Percentiles rank a stretch among this genome's conserved stretches.
Evolutionary conservation across 2,329 filamentous ascomycete species (phyloP).

Genomic region (Trichothecium roseum): DNA sequence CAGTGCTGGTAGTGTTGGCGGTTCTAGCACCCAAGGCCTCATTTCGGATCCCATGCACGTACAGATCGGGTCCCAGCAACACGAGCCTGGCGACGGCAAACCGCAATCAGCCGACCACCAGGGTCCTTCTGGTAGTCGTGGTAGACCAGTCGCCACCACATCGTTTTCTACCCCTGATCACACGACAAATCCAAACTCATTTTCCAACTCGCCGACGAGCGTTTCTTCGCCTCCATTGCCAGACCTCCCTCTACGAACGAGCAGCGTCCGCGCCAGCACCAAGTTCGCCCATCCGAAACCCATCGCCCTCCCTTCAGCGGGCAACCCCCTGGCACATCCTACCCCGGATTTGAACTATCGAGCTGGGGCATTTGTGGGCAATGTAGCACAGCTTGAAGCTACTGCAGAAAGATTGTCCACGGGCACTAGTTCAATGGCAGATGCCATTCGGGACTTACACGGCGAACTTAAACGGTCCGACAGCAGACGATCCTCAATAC

Average conservation of each 20-base stretch:
- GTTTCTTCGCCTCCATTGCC: neutral
- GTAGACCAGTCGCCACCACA: too few relatives aligned
- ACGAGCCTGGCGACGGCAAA: too few relatives aligned
- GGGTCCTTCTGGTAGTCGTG: too few relatives aligned
- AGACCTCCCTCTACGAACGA: slow-evolving; percentile 18
- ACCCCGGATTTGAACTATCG: slow-evolving; percentile 43
- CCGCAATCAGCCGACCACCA: too few relatives aligned
- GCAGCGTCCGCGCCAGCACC: slow-evolving; percentile 34
- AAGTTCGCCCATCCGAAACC: slow-evolving; percentile 29
- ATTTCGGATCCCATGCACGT: too few relatives aligned
- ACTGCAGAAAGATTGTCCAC: slow-evolving; percentile 64
- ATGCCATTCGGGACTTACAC: slow-evolving; percentile 66
- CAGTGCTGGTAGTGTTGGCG: too few relatives aligned
- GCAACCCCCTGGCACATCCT: slow-evolving; percentile 25
- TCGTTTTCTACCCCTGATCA: too few relatives aligned
- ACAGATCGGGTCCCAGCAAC: too few relatives aligned
- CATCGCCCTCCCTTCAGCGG: slow-evolving; percentile 35
- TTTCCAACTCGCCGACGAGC: too few relatives aligned
- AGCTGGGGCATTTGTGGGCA: slow-evolving; percentile 46
- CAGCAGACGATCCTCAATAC: slow-evolving; percentile 51
- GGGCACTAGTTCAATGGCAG: slow-evolving; percentile 62
- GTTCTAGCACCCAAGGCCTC: too few relatives aligned
- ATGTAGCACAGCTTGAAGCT: slow-evolving; percentile 65
- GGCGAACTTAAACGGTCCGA: slow-evolving; percentile 60
- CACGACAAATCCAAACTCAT: too few relatives aligned